A percentile compares a stretch with the other conserved stretches of the same genome.
phyloP scores from a whole-genome alignment of 257 asterid species.

The Voacanga thouarsii region DNA sequence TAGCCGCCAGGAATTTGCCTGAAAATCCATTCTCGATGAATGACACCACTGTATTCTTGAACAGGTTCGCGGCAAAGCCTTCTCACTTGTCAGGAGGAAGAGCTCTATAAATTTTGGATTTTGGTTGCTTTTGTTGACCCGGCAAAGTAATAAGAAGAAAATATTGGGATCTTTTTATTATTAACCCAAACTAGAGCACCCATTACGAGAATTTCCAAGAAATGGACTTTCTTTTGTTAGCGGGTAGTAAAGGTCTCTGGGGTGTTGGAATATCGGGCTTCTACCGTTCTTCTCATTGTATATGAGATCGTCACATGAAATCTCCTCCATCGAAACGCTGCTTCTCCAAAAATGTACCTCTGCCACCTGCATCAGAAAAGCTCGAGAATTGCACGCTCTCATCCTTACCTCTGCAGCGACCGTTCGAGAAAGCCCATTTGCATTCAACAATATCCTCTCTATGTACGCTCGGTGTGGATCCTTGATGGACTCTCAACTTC shows the following conservation, averaged over 20 bases:
- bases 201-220: neutral
- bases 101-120: no score
- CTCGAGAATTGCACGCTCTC: slow-evolving; percentile 74
- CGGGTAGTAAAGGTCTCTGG: neutral
- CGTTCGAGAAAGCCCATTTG: slow-evolving; percentile 31
- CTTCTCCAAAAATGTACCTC: slow-evolving; percentile 58
- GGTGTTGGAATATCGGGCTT: neutral
- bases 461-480: slow-evolving; percentile 78
- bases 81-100: neutral
- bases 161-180: neutral
- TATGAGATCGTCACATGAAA: slow-evolving; percentile 51
- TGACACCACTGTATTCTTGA: neutral
- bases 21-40: slow-evolving; percentile 33
- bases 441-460: slow-evolving; percentile 66
- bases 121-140: neutral
- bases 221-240: neutral
- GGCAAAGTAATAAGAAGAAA: neutral
- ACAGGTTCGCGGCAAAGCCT: neutral
- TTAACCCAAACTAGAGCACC: neutral
- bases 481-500: slow-evolving; percentile 35
- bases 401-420: slow-evolving; percentile 42
- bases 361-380: slow-evolving; percentile 47
- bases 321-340: slow-evolving; percentile 35
- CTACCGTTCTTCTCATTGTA: neutral
- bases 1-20: slow-evolving; percentile 40